Percentiles rank a stretch among this genome's conserved stretches.
These are phyloP conservation scores for Begonia masoniana DNA, from an alignment of 306 rosid genomes.

Conservation along the genomic window DNA sequence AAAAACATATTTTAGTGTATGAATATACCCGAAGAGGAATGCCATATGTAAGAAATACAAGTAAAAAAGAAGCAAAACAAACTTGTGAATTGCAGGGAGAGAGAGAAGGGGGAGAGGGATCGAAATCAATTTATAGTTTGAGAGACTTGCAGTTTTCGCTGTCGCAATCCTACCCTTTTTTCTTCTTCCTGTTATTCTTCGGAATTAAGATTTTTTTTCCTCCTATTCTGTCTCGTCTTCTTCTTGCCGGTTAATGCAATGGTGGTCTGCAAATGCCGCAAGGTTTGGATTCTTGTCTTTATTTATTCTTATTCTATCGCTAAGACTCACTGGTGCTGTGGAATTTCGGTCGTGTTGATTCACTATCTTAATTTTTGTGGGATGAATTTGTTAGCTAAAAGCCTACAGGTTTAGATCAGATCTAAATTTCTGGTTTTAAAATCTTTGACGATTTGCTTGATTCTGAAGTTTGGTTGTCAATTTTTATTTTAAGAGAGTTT, in stretches of 20 bases:
- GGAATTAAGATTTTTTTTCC: neutral
- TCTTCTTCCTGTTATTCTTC: no score
- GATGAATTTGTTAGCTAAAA: neutral
- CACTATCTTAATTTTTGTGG: constrained; percentile 11
- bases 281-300: constrained; percentile 32
- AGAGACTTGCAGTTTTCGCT: no score
- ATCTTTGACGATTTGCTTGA: constrained; percentile 17
- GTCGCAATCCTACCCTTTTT: no score
- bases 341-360: constrained; percentile 12
- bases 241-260: constrained; percentile 41
- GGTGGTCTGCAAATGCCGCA: constrained; percentile 99
- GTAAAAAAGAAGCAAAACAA: no score
- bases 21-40: no score
- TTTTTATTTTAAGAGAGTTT: neutral
- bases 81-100: no score
- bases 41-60: no score
- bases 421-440: constrained; percentile 11
- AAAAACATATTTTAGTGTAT: no score
- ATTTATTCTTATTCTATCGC: neutral
- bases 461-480: constrained; percentile 11
- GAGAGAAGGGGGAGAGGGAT: no score
- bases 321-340: neutral
- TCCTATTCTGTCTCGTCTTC: constrained; percentile 3
- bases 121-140: no score
- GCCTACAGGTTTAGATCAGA: constrained; percentile 38